These are phyloP conservation scores for Podospora tetraspora DNA, from an alignment of 495 filamentous ascomycete species.

Conservation along the genomic window DNA sequence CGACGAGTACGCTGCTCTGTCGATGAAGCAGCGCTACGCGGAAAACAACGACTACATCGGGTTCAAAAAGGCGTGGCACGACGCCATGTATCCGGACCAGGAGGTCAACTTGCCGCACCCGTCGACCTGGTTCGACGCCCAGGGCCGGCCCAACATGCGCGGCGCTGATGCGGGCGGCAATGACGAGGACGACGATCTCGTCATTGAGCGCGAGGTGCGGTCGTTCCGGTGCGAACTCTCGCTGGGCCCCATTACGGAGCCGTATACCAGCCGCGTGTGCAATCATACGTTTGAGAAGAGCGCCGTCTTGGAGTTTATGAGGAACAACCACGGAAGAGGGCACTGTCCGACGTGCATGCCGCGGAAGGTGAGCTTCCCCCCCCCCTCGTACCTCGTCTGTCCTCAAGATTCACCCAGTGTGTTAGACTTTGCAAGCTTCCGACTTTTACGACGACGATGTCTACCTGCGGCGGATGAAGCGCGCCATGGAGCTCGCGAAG, in stretches of 20 bases:
- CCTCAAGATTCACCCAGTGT: conserved; percentile 7
- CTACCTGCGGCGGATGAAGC: conserved; percentile 39
- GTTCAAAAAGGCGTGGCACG: conserved; percentile 74
- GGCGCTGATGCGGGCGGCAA: conserved; percentile 30
- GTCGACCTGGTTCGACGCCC: conserved; percentile 64
- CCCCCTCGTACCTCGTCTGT: neutral
- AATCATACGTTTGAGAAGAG: conserved; percentile 75
- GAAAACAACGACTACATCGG: conserved; percentile 69
- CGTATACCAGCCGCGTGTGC: conserved; percentile 70
- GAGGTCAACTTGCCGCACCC: conserved; percentile 61
- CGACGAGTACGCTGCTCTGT: conserved; percentile 36
- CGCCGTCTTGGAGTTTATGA: conserved; percentile 64
- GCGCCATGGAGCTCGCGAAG: conserved; percentile 27
- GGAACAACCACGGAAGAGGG: conserved; percentile 26
- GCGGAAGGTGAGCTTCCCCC: conserved; percentile 26
- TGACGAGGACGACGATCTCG: conserved; percentile 63
- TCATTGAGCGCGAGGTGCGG: conserved; percentile 61
- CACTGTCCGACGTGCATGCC: conserved; percentile 43
- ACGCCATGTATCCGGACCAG: conserved; percentile 61
- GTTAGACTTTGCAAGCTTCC: conserved; percentile 30
- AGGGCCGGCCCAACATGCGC: conserved; percentile 40
- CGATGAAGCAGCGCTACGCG: conserved; percentile 55
- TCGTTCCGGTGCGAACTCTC: conserved; percentile 81
- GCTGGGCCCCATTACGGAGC: conserved; percentile 63
- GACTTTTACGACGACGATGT: conserved; percentile 42